Percentiles rank a stretch among this genome's conserved stretches.
These are phyloP conservation scores for Cryptococcus sp. DNA, from an alignment of 1,284 basidiomycete genomes.

Conservation along the genomic window DNA sequence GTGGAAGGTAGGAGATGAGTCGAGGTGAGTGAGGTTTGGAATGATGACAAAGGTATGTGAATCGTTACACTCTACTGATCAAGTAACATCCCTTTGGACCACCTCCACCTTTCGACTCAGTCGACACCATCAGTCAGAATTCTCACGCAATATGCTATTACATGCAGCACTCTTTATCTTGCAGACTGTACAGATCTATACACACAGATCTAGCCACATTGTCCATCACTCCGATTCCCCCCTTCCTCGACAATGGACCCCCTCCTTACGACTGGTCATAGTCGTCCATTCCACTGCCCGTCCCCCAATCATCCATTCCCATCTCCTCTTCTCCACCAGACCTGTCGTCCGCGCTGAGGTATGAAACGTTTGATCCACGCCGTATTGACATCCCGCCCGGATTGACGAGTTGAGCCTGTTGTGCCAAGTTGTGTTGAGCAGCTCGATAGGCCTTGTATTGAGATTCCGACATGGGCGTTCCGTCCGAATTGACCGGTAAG, in stretches of 20 bases:
- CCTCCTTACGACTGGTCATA: constrained; percentile 16
- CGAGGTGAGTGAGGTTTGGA: no score
- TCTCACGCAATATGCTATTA: no score
- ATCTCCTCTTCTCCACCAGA: constrained; percentile 18
- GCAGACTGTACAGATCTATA: no score
- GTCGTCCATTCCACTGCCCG: constrained; percentile 30
- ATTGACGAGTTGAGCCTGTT: neutral
- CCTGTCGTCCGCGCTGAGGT: constrained; percentile 20
- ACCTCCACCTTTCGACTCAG: no score
- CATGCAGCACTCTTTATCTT: no score
- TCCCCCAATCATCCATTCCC: constrained; percentile 8
- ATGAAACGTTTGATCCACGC: constrained; percentile 6
- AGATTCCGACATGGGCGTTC: constrained; percentile 42
- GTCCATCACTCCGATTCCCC: no score
- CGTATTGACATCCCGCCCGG: neutral
- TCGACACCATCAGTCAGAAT: no score
- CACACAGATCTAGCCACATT: no score
- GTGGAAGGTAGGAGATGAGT: no score
- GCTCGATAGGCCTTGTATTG: constrained; percentile 44
- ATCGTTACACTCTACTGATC: no score
- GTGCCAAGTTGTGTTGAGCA: constrained; percentile 4
- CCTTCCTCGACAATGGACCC: neutral
- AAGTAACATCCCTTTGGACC: no score
- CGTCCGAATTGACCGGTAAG: constrained; percentile 45
- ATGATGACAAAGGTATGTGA: no score